Conservation (phyloP, 2,329 filamentous ascomycete genomes). For the Trichoderma sp. region DNA sequence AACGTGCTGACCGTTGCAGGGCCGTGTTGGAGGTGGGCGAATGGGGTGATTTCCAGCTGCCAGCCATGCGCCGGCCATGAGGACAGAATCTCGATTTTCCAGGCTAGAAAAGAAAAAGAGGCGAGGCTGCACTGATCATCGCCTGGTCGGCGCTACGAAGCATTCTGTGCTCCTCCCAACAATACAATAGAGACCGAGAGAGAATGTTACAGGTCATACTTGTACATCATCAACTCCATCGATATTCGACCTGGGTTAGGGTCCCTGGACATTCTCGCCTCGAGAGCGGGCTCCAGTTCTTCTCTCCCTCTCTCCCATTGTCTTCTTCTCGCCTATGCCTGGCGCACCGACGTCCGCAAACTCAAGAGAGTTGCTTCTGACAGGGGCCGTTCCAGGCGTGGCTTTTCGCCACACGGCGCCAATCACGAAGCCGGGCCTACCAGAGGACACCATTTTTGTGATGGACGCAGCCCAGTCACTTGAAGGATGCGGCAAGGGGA, state of each 20-base stretch:
- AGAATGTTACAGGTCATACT: background rate
- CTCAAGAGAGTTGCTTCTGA: background rate
- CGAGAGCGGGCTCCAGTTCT: background rate
- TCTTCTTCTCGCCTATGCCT: background rate
- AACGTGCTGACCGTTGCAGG: background rate
- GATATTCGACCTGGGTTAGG: background rate
- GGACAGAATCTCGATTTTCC: background rate
- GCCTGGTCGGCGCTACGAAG: background rate
- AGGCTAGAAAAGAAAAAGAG: background rate
- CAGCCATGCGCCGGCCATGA: background rate
- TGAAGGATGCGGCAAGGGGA: conserved; percentile 3
- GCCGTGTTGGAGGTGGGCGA: conserved; percentile 15
- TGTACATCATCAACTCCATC: background rate
- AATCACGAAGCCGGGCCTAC: conserved; percentile 16
- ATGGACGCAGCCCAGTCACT: conserved; percentile 12
- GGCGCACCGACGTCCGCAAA: background rate
- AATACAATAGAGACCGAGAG: background rate
- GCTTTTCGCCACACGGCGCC: conserved; percentile 18
- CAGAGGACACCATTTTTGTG: conserved; percentile 7
- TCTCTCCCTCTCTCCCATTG: background rate
- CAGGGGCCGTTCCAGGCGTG: background rate
- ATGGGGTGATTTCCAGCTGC: conserved; percentile 24
- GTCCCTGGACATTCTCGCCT: background rate
- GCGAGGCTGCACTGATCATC: conserved; percentile 12
- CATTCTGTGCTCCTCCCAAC: background rate